Evolutionary conservation across 495 filamentous ascomycete genomes (phyloP).

Genomic region (Penicillium argentinense): DNA sequence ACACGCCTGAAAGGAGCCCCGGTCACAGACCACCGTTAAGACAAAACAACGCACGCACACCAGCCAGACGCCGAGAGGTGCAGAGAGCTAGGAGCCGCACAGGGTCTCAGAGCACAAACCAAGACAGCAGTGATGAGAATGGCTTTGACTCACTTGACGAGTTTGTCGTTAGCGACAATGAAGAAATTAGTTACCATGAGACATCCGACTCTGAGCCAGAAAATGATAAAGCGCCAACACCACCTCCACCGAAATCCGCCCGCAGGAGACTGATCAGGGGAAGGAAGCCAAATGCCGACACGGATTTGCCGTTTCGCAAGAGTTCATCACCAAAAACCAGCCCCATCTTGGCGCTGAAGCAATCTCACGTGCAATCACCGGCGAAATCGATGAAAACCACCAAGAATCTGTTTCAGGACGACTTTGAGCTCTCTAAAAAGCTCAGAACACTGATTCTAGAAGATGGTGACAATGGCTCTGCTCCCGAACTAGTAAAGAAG

Average conservation of each 20-base stretch:
- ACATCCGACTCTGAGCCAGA: conserved; percentile 36
- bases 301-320: conserved; percentile 14
- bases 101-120: conserved; percentile 13
- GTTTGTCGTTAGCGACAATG: conserved; percentile 50
- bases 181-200: conserved; percentile 42
- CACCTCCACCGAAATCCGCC: conserved; percentile 23
- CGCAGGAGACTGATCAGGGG: conserved; percentile 40
- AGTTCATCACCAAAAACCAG: conserved; percentile 9
- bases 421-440: conserved; percentile 25
- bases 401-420: conserved; percentile 24
- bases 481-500: conserved; percentile 19
- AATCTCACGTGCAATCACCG: conserved; percentile 14
- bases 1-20: conserved; percentile 16
- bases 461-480: conserved; percentile 26
- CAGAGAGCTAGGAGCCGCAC: conserved; percentile 13
- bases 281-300: conserved; percentile 26
- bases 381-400: conserved; percentile 12
- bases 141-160: conserved; percentile 41
- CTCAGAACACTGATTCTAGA: conserved; percentile 22
- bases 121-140: conserved; percentile 28
- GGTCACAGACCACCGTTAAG: conserved; percentile 22
- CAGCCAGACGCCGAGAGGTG: conserved; percentile 12
- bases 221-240: conserved; percentile 22
- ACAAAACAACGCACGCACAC: conserved; percentile 14
- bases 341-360: too few species aligned